phyloP scores from a whole-genome alignment of 805 yeast genomes.

The Wickerhamiella cacticola region DNA sequence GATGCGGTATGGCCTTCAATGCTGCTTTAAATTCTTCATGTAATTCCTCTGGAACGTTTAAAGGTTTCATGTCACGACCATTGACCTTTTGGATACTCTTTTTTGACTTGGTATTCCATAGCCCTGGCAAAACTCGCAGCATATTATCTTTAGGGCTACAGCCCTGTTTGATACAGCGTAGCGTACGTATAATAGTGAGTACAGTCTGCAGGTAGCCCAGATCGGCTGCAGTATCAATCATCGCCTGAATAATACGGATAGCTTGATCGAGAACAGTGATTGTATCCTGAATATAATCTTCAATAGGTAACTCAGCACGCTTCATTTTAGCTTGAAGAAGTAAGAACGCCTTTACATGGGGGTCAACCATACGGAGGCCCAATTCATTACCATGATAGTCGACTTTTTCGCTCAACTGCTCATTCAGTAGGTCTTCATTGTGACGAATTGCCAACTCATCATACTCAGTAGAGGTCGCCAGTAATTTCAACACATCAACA shows the following conservation, averaged over 20 bases:
- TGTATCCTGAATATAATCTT: constrained; percentile 90
- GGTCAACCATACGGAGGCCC: constrained; percentile 58
- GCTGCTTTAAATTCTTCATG: constrained; percentile 41
- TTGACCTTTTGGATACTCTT: constrained; percentile 25
- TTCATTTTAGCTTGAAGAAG: constrained; percentile 62
- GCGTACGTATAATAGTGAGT: constrained; percentile 46
- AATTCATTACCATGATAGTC: constrained; percentile 40
- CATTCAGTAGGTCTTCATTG: constrained; percentile 78
- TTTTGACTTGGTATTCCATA: constrained; percentile 12
- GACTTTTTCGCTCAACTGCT: constrained; percentile 61
- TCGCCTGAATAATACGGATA: constrained; percentile 85
- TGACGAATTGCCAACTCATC: constrained; percentile 84
- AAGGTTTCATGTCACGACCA: constrained; percentile 29
- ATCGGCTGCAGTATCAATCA: constrained; percentile 80
- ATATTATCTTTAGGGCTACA: constrained; percentile 16
- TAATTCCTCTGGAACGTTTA: constrained; percentile 35
- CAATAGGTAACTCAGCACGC: constrained; percentile 72
- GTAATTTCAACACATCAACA: constrained; percentile 49
- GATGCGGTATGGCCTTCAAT: constrained; percentile 51
- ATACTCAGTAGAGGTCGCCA: constrained; percentile 62
- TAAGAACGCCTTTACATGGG: constrained; percentile 67
- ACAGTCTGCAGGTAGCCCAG: constrained; percentile 58
- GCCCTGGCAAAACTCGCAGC: constrained; percentile 20
- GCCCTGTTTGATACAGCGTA: constrained; percentile 84
- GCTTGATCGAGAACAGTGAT: constrained; percentile 88